These are phyloP conservation scores for Candida orba DNA, from an alignment of 805 yeast species.

Conservation along the genomic window DNA sequence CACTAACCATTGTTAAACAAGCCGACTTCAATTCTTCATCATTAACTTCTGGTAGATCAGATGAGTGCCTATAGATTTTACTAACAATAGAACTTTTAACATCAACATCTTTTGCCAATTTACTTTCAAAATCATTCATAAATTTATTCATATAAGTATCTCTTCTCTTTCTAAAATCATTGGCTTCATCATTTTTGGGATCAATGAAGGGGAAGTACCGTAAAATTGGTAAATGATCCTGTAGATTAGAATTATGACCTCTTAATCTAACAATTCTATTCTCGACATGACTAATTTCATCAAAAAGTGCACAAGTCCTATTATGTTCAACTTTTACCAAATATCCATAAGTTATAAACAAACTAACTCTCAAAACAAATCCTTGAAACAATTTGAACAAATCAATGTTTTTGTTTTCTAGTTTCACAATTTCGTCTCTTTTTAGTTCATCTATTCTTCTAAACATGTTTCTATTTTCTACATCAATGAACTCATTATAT, in stretches of 20 bases:
- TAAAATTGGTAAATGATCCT: conserved; percentile 46
- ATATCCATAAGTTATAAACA: conserved; percentile 47
- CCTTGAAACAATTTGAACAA: conserved; percentile 38
- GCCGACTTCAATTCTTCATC: conserved; percentile 45
- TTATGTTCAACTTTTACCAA: conserved; percentile 34
- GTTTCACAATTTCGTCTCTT: conserved; percentile 9
- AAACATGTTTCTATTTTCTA: conserved; percentile 29
- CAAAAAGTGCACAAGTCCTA: conserved; percentile 33
- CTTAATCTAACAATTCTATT: conserved; percentile 48
- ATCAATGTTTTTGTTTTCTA: conserved; percentile 29
- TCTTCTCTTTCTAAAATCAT: conserved; percentile 34
- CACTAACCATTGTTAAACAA: conserved; percentile 71
- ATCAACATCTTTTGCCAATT: conserved; percentile 23
- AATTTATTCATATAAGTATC: conserved; percentile 41
- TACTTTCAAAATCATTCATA: conserved; percentile 21
- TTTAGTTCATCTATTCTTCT: conserved; percentile 16
- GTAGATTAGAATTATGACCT: conserved; percentile 48
- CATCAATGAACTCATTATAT: conserved; percentile 30
- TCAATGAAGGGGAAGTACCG: conserved; percentile 24
- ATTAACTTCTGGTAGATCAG: conserved; percentile 20
- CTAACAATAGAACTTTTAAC: conserved; percentile 30
- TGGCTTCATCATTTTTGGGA: conserved; percentile 19
- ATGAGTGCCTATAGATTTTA: conserved; percentile 12
- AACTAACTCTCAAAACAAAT: conserved; percentile 43
- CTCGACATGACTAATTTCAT: conserved; percentile 49